Percentiles rank a stretch among this genome's conserved stretches.
These are phyloP conservation scores for Chlorociboria aeruginascens DNA, from an alignment of 495 filamentous ascomycete species.

Conservation along the genomic window DNA sequence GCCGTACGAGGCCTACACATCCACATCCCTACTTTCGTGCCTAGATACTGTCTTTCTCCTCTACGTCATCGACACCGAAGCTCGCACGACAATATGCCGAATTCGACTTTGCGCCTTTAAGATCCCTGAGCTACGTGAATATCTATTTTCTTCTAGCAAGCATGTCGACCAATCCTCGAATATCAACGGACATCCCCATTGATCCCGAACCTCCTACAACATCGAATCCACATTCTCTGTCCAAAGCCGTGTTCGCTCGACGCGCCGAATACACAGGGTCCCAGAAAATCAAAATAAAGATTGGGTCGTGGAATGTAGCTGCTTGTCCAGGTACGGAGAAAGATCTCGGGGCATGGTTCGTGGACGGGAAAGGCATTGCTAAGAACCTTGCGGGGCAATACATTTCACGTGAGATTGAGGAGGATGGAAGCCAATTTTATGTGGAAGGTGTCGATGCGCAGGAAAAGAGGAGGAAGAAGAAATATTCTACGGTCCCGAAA, in stretches of 20 bases:
- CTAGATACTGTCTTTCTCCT: too few species aligned
- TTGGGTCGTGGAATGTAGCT: constrained; percentile 94
- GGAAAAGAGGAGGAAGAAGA: constrained; percentile 26
- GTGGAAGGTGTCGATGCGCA: constrained; percentile 30
- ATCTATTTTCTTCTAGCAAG: too few species aligned
- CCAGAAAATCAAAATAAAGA: constrained; percentile 62
- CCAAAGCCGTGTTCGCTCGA: constrained; percentile 50
- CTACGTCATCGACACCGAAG: too few species aligned
- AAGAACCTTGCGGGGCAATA: constrained; percentile 42
- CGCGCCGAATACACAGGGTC: constrained; percentile 65
- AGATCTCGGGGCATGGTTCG: constrained; percentile 78
- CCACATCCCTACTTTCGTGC: too few species aligned
- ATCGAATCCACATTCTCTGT: constrained; percentile 25
- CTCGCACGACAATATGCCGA: too few species aligned
- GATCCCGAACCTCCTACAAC: constrained; percentile 4
- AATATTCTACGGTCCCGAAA: constrained; percentile 26
- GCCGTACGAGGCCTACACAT: too few species aligned
- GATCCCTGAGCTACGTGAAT: too few species aligned
- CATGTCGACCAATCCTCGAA: too few species aligned
- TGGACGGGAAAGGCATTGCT: constrained; percentile 58
- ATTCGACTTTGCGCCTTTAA: too few species aligned
- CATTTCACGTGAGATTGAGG: constrained; percentile 22
- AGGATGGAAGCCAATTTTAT: constrained; percentile 17
- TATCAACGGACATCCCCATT: not conserved
- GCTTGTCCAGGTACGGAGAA: constrained; percentile 69